Conservation (phyloP, 2,329 filamentous ascomycete species). For the Diaporthe amygdali region DNA sequence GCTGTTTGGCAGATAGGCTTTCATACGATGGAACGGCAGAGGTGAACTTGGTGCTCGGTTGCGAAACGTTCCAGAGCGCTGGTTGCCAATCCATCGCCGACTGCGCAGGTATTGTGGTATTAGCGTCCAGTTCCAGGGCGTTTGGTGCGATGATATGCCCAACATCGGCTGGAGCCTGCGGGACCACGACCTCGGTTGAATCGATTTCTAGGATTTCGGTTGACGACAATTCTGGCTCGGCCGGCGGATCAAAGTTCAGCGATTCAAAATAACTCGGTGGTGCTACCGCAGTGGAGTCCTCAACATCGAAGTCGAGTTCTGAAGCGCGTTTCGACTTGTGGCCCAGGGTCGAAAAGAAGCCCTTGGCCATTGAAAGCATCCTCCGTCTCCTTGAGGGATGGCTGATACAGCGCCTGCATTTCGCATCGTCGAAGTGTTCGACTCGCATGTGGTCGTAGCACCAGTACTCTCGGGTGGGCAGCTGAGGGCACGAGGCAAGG, state of each 20-base stretch:
- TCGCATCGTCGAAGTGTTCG: slow-evolving; percentile 57
- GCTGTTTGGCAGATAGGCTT: background rate
- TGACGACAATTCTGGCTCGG: slow-evolving; percentile 50
- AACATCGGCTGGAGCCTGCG: slow-evolving; percentile 28
- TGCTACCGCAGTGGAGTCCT: slow-evolving; percentile 34
- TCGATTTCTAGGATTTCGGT: slow-evolving; percentile 60
- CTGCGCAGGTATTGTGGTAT: slow-evolving; percentile 27
- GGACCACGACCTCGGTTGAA: slow-evolving; percentile 46
- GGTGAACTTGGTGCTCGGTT: slow-evolving; percentile 13
- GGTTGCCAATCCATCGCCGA: slow-evolving; percentile 36
- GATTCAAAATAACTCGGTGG: slow-evolving; percentile 52
- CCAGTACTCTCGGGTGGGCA: slow-evolving; percentile 58
- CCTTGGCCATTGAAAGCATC: slow-evolving; percentile 58
- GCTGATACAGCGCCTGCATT: slow-evolving; percentile 55
- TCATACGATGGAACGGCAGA: slow-evolving; percentile 8
- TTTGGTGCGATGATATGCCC: slow-evolving; percentile 36
- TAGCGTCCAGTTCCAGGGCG: slow-evolving; percentile 39
- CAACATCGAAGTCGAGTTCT: slow-evolving; percentile 35
- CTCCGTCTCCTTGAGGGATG: slow-evolving; percentile 57
- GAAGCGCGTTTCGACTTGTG: slow-evolving; percentile 48
- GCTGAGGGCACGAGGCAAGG: slow-evolving; percentile 52
- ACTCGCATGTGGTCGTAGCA: slow-evolving; percentile 60
- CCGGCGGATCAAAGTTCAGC: slow-evolving; percentile 37
- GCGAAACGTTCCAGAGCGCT: slow-evolving; percentile 22
- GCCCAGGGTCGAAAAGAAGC: slow-evolving; percentile 58